These are phyloP conservation scores for Myriosclerotinia duriaeana DNA, from an alignment of 2,329 filamentous ascomycete species.

Conservation along the genomic window DNA sequence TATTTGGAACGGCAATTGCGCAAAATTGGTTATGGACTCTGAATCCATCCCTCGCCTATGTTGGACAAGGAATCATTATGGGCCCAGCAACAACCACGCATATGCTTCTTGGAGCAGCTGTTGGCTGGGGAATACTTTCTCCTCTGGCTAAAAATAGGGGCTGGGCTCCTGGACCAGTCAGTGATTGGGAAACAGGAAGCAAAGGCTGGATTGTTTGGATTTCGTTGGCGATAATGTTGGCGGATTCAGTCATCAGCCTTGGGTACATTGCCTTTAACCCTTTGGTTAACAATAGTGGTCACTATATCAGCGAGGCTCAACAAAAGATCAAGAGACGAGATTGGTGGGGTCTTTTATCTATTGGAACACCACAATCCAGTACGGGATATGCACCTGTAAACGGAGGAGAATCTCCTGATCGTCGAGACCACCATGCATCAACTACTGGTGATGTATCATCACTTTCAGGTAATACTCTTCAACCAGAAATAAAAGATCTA, in stretches of 20 bases:
- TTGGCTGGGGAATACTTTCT: conserved; percentile 90
- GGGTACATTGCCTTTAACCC: conserved; percentile 72
- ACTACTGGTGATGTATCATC: conserved; percentile 24
- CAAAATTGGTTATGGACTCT: conserved; percentile 89
- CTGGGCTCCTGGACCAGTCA: conserved; percentile 86
- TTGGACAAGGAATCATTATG: conserved; percentile 98
- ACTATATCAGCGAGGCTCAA: conserved; percentile 42
- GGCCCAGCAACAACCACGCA: conserved; percentile 91
- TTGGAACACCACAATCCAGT: conserved; percentile 27
- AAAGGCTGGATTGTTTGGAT: conserved; percentile 99
- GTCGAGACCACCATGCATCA: conserved; percentile 27
- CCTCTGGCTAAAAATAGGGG: conserved; percentile 80
- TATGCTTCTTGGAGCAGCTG: conserved; percentile 85
- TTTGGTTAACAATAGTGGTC: conserved; percentile 49
- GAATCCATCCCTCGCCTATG: conserved; percentile 94
- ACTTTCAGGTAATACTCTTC: neutral
- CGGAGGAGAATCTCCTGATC: conserved; percentile 12
- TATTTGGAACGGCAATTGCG: conserved; percentile 76
- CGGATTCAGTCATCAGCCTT: conserved; percentile 86
- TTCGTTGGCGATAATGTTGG: conserved; percentile 93
- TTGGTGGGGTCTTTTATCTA: conserved; percentile 37
- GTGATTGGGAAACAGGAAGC: conserved; percentile 87
- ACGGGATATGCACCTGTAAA: conserved; percentile 37
- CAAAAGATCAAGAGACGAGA: conserved; percentile 34
- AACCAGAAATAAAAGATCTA: conserved; percentile 32